Evolutionary conservation across 495 filamentous ascomycete species (phyloP), one percentile per base, ranked within the genome.

Genomic region (Podospora anserina): DNA sequence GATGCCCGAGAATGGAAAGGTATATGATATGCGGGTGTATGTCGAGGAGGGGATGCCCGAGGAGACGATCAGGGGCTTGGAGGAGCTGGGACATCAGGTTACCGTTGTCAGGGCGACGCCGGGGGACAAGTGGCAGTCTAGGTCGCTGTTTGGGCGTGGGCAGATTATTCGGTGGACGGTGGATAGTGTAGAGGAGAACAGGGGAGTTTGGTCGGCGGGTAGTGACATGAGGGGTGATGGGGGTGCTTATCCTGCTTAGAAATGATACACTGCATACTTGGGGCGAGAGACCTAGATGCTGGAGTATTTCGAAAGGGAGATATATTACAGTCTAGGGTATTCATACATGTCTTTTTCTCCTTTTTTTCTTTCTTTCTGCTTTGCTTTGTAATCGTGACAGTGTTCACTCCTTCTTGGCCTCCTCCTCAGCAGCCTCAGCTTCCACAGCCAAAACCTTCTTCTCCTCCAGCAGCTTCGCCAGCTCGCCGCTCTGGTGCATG

Each of bases 401-500:
- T 23, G 23, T 58, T 59, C 63, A 70, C 66, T 77, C 69, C 67
- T 74, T 65, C 68, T 75, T 75, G 59, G 61, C 69, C 69, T 64
- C 72, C 20, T 59, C 39, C 30, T 28, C 59, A 28, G 54, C 63
- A 61, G 54, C 55, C 60, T 67, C 66, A 68, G 59, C 67, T 65
- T 69, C 69, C 60, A 57, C 64, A 1, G 66, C 69, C 54, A 99
- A 76, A 32, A 98, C 93, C 44, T 86, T 84, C 86, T 97, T 96
- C 78, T 94, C 91, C 73, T 96, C 93, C 15, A 99, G 81, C 77
- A 98, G 72, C 81, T 94, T 96, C 2, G 93, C 91, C 69, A 99
- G 85, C 72, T 95, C 92, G 30, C 95, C 95, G 77, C 91, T 96
- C 81, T 97, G 92, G 82, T 98, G 95, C 95, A 98, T 98, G 7